Percentiles rank a stretch among this genome's conserved stretches.
phyloP scores from a whole-genome alignment of 345 rosid species.

The Eucalyptus cladocalyx region DNA sequence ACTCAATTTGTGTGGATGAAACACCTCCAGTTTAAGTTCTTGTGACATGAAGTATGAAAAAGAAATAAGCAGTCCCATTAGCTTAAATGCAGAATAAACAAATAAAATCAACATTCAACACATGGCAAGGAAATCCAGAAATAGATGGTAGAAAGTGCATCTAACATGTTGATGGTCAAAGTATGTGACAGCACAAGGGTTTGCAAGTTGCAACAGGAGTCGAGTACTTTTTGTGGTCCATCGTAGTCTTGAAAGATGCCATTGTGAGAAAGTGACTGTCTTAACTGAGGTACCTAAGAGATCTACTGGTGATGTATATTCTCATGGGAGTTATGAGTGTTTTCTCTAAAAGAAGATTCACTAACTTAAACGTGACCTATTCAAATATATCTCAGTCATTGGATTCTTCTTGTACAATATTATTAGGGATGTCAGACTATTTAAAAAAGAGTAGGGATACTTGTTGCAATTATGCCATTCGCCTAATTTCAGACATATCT shows the following conservation, averaged over 20 bases:
- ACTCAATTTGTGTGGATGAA: neutral
- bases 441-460: neutral
- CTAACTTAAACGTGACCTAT: neutral
- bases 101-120: neutral
- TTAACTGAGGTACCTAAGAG: neutral
- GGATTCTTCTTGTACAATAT: neutral
- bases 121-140: neutral
- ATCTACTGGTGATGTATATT: neutral
- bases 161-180: neutral
- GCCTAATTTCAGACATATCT: neutral
- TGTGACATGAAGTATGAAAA: neutral
- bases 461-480: neutral
- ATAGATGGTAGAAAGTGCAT: neutral
- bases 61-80: neutral
- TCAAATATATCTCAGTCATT: neutral
- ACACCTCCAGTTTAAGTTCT: neutral
- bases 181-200: neutral
- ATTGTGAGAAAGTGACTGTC: neutral
- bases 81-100: neutral
- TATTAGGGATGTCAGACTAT: neutral
- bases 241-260: neutral
- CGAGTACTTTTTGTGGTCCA: neutral
- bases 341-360: neutral
- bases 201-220: neutral
- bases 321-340: neutral